A percentile compares a stretch with the other conserved stretches of the same genome.
phyloP scores from a whole-genome alignment of 371 early-diverging fungal genomes.

The Mucor lusitanicus region DNA sequence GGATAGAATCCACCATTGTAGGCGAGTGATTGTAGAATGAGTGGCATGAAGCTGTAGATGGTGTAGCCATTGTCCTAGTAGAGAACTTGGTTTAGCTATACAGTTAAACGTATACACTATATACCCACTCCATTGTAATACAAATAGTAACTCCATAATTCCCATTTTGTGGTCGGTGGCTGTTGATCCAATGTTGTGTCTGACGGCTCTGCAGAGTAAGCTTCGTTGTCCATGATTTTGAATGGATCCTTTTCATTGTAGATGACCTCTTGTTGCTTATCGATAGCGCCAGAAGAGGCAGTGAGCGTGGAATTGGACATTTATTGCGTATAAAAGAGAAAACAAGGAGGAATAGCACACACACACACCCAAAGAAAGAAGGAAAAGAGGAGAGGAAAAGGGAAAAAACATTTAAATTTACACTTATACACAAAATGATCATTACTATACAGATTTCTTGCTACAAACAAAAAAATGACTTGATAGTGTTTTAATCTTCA shows the following conservation, averaged over 20 bases:
- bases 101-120: background rate
- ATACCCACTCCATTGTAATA: conserved; percentile 52
- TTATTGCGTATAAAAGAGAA: background rate
- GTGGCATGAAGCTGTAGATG: conserved; percentile 45
- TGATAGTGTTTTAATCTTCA: conserved; percentile 11
- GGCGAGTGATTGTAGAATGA: conserved; percentile 43
- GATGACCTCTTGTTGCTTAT: background rate
- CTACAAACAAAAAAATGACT: background rate
- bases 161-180: conserved; percentile 38
- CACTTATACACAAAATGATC: background rate
- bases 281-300: background rate
- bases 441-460: background rate
- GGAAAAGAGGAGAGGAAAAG: background rate
- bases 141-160: conserved; percentile 52
- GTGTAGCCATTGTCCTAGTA: conserved; percentile 51
- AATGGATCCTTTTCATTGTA: conserved; percentile 11
- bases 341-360: background rate
- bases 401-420: background rate
- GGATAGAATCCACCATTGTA: conserved; percentile 41
- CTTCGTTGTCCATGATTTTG: background rate
- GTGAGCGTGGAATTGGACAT: background rate
- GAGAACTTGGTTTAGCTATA: too few species aligned
- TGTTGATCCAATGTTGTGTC: conserved; percentile 33
- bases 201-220: background rate
- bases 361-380: too few species aligned